Evolutionary conservation across 75 land plant species (phyloP).

Genomic region (Picea glauca): DNA sequence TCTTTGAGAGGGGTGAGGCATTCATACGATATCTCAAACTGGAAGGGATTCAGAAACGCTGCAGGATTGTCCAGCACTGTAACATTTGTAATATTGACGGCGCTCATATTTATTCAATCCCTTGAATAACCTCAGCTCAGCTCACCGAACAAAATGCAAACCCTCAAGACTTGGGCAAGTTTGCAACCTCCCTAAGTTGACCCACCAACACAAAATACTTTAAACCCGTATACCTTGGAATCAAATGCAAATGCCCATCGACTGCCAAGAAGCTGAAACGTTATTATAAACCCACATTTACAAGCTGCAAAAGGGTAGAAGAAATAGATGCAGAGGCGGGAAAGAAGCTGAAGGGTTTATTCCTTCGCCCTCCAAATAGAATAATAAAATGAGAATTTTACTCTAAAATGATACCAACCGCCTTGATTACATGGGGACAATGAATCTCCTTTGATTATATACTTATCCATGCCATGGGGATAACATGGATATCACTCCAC

Average conservation of each 20-base stretch:
- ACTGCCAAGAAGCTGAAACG: background rate
- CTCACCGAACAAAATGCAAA: background rate
- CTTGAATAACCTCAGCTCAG: background rate
- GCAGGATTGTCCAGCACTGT: conserved; percentile 91
- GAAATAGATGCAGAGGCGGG: background rate
- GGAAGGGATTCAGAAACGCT: conserved; percentile 80
- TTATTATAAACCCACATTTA: background rate
- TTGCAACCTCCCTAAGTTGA: too few relatives aligned
- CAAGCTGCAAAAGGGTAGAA: background rate
- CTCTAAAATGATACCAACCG: too few relatives aligned
- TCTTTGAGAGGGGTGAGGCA: conserved; percentile 80
- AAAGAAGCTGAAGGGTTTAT: background rate
- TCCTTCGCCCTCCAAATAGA: too few relatives aligned
- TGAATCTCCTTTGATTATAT: background rate
- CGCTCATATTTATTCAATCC: conserved; percentile 57
- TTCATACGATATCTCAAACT: conserved; percentile 97
- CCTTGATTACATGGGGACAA: background rate
- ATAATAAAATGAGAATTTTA: too few relatives aligned
- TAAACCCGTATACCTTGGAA: background rate
- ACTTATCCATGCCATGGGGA: background rate
- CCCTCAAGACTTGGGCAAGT: too few relatives aligned
- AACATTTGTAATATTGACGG: conserved; percentile 90
- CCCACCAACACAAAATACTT: background rate
- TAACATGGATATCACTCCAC: background rate
- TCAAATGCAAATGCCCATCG: background rate